These are phyloP conservation scores for Cryptosporidium baileyi DNA, from an alignment of 169 alveolate species.

Conservation along the genomic window DNA sequence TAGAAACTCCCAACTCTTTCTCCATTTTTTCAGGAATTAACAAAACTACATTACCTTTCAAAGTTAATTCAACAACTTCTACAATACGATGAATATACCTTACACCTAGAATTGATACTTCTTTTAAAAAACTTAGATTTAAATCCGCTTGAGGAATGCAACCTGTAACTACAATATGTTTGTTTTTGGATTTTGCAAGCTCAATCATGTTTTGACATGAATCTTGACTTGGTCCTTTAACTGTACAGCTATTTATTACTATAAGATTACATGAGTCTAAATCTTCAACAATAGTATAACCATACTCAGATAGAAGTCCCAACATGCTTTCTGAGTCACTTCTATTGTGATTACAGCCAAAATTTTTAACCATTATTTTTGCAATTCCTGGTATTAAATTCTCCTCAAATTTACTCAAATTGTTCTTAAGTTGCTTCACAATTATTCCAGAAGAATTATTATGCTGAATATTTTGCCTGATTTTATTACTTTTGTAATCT, in stretches of 20 bases:
- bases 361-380: slow-evolving; percentile 90
- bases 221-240: slow-evolving; percentile 97
- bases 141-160: slow-evolving; percentile 96
- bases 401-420: neutral
- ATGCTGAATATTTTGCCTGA: neutral
- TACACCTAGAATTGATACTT: slow-evolving; percentile 78
- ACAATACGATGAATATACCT: slow-evolving; percentile 84
- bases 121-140: slow-evolving; percentile 60
- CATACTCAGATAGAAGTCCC: slow-evolving; percentile 89
- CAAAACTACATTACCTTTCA: slow-evolving; percentile 90
- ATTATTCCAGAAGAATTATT: slow-evolving; percentile 19
- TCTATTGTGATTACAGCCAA: slow-evolving; percentile 98
- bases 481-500: neutral
- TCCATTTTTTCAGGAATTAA: slow-evolving; percentile 84
- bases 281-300: slow-evolving; percentile 89
- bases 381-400: slow-evolving; percentile 84
- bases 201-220: slow-evolving; percentile 83
- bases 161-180: slow-evolving; percentile 88
- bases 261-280: slow-evolving; percentile 90
- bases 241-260: slow-evolving; percentile 97
- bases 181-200: slow-evolving; percentile 70
- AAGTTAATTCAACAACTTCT: slow-evolving; percentile 94
- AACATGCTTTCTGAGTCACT: slow-evolving; percentile 96
- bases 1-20: neutral
- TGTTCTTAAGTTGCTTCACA: neutral